Evolutionary conservation across 1,284 basidiomycete genomes (phyloP).

Genomic region (Xerocomus amazonicus): DNA sequence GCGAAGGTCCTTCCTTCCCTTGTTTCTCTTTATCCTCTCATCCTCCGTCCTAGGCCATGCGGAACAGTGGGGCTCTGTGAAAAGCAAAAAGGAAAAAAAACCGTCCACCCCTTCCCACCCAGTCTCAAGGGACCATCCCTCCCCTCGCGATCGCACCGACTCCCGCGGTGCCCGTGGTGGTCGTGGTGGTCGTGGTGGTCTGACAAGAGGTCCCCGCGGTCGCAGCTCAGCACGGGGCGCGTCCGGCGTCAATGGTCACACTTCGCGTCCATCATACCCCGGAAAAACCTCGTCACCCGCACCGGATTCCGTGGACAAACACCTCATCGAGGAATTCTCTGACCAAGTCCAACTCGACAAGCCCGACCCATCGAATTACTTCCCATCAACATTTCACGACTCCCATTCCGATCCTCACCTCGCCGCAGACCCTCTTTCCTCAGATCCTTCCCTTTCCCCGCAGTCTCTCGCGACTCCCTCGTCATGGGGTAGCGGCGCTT

Average conservation of each 20-base stretch:
- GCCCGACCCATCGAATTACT: slow-evolving; percentile 15
- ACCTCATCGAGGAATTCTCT: slow-evolving; percentile 15
- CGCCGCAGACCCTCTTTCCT: slow-evolving; percentile 9
- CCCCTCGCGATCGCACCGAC: slow-evolving; percentile 48
- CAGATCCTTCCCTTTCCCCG: slow-evolving; percentile 6
- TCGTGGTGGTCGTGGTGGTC: slow-evolving; percentile 58
- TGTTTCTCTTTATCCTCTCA: slow-evolving; percentile 10
- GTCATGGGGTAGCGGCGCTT: slow-evolving; percentile 23
- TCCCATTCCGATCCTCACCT: slow-evolving; percentile 8
- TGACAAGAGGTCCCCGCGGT: slow-evolving; percentile 55
- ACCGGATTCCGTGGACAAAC: slow-evolving; percentile 20
- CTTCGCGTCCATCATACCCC: slow-evolving; percentile 22
- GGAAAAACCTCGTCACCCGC: slow-evolving; percentile 24
- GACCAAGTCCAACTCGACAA: slow-evolving; percentile 22
- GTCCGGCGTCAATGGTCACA: slow-evolving; percentile 30
- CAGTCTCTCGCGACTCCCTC: slow-evolving; percentile 17
- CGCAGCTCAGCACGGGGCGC: slow-evolving; percentile 52
- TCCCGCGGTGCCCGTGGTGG: slow-evolving; percentile 64
- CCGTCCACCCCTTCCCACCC: slow-evolving; percentile 28
- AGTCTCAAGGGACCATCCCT: slow-evolving; percentile 46
- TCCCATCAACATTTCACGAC: slow-evolving; percentile 12
- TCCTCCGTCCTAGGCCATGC: slow-evolving; percentile 54
- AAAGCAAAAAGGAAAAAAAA: slow-evolving; percentile 87
- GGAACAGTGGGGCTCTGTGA: slow-evolving; percentile 84
- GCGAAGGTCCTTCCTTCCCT: slow-evolving; percentile 56